Evolutionary conservation across 306 rosid genomes (phyloP).

Genomic region (Prunus mongolica): DNA sequence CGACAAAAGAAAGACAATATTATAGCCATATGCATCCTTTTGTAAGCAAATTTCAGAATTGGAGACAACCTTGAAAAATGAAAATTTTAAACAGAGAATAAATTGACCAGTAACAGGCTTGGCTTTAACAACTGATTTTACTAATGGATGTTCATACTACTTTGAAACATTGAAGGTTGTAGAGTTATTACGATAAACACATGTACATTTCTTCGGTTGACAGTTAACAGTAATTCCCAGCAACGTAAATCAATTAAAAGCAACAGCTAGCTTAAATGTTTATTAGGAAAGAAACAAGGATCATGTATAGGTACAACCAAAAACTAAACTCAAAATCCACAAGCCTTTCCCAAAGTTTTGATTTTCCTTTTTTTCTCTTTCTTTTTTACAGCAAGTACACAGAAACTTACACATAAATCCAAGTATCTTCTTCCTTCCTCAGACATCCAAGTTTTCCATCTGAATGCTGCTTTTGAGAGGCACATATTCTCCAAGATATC

Average conservation of each 20-base stretch:
- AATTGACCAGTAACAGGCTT: neutral
- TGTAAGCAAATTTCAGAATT: neutral
- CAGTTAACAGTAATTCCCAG: neutral
- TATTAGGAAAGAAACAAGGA: neutral
- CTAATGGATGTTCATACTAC: neutral
- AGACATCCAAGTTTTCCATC: conserved; percentile 80
- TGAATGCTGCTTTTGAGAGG: conserved; percentile 94
- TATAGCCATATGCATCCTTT: neutral
- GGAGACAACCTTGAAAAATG: neutral
- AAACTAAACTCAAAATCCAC: neutral
- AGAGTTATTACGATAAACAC: neutral
- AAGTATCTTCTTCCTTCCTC: conserved; percentile 13
- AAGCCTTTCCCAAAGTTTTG: no score
- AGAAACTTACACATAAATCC: conserved; percentile 35
- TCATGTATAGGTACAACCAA: neutral
- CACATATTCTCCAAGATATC: conserved; percentile 95
- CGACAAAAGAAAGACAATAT: neutral
- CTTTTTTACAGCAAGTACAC: neutral
- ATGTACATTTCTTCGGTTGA: neutral
- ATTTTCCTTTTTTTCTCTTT: neutral
- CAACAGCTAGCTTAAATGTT: conserved; percentile 6
- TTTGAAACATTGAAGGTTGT: neutral
- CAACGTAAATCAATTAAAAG: neutral
- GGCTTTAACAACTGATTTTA: neutral
- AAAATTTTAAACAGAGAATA: no score